Percentiles rank a stretch among this genome's conserved stretches.
Evolutionary conservation across 345 rosid genomes (phyloP).

Genomic region (Triadica sebifera): DNA sequence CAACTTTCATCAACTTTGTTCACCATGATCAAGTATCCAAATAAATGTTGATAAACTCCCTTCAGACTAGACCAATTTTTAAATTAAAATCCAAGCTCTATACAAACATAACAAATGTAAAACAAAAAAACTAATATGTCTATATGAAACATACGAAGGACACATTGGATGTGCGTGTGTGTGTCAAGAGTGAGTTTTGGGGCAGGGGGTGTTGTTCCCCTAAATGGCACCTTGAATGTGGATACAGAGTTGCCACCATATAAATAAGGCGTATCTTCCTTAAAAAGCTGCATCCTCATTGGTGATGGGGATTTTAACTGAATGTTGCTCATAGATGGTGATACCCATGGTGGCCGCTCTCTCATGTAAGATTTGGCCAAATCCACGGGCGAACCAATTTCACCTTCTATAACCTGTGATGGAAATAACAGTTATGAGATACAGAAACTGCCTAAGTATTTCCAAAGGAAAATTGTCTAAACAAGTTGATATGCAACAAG

Average conservation of each 20-base stretch:
- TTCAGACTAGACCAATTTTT: neutral
- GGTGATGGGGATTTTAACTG: conserved; percentile 48
- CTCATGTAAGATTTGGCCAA: conserved; percentile 82
- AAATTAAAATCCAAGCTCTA: neutral
- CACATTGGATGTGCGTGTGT: neutral
- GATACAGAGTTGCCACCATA: conserved; percentile 39
- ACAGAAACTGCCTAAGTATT: neutral
- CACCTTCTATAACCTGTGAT: conserved; percentile 53
- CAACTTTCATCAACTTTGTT: neutral
- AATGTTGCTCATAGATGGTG: conserved; percentile 42
- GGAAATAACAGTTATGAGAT: neutral
- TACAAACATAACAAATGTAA: neutral
- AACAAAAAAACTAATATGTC: neutral
- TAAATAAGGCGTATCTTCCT: conserved; percentile 53
- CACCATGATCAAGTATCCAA: conserved; percentile 12
- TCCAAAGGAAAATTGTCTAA: neutral
- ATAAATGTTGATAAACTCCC: neutral
- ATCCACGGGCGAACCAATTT: conserved; percentile 71
- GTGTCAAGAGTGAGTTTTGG: neutral
- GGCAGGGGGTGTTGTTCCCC: neutral
- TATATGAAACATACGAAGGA: neutral
- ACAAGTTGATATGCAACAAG: neutral
- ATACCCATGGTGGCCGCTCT: conserved; percentile 69
- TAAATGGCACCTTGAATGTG: conserved; percentile 55
- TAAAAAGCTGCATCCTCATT: conserved; percentile 38